Percentiles rank a stretch among this genome's conserved stretches.
phyloP scores from a whole-genome alignment of 768 basidiomycete genomes.

The Agrocybe praecox region DNA sequence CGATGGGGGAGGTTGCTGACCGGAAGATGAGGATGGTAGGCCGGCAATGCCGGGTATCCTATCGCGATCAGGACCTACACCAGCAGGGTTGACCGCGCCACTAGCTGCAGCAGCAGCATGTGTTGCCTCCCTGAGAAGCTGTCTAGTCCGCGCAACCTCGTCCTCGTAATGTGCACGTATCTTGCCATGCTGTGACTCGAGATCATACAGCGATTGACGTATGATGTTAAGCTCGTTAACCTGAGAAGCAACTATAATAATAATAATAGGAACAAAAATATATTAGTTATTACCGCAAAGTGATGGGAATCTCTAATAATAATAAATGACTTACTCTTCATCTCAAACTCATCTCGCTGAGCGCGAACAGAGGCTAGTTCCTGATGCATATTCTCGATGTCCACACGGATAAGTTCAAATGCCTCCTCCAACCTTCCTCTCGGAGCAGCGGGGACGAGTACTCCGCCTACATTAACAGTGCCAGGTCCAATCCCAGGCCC shows the following conservation, averaged over 20 bases:
- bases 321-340: constrained; percentile 64
- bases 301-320: background rate
- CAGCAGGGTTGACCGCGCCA: constrained; percentile 3
- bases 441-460: background rate
- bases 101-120: constrained; percentile 17
- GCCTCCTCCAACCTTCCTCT: constrained; percentile 63
- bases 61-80: background rate
- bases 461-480: background rate
- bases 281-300: background rate
- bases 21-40: constrained; percentile 7
- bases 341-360: constrained; percentile 90
- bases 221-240: constrained; percentile 91
- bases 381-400: constrained; percentile 75
- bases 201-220: constrained; percentile 86
- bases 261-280: background rate
- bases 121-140: constrained; percentile 56
- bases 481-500: background rate
- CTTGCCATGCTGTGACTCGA: constrained; percentile 87
- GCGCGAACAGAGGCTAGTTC: constrained; percentile 70
- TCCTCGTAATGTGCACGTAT: constrained; percentile 87
- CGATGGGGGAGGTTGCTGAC: background rate
- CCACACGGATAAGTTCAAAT: constrained; percentile 79
- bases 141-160: constrained; percentile 72
- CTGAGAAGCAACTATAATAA: constrained; percentile 66
- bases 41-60: constrained; percentile 5